phyloP scores from a whole-genome alignment of 768 basidiomycete genomes.

The Suillus fuscotomentosus region DNA sequence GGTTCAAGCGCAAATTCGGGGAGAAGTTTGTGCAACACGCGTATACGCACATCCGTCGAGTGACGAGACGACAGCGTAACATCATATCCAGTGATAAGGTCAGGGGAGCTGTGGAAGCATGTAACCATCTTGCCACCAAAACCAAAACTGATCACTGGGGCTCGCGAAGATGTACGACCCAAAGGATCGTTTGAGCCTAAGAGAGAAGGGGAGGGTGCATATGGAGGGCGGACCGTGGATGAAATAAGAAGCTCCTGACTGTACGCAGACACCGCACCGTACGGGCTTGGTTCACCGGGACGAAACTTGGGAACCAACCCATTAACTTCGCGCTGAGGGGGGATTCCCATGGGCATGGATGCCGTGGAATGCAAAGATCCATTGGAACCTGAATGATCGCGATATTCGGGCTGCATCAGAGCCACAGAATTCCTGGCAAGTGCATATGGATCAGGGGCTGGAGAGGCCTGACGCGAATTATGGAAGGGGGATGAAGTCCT shows the following conservation, averaged over 20 bases:
- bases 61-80: conserved; percentile 71
- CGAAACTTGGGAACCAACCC: conserved; percentile 23
- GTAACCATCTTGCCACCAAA: conserved; percentile 91
- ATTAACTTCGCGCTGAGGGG: conserved; percentile 25
- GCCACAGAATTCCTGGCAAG: conserved; percentile 25
- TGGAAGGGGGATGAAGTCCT: conserved; percentile 32
- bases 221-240: conserved; percentile 48
- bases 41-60: conserved; percentile 67
- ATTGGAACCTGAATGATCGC: conserved; percentile 44
- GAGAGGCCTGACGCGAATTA: conserved; percentile 17
- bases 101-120: conserved; percentile 76
- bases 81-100: conserved; percentile 72
- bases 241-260: conserved; percentile 28
- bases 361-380: conserved; percentile 38
- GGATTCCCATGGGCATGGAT: conserved; percentile 17
- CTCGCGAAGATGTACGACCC: conserved; percentile 65
- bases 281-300: conserved; percentile 17
- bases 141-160: conserved; percentile 86
- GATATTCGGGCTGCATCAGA: conserved; percentile 21
- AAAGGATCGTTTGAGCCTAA: conserved; percentile 82
- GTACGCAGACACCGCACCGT: conserved; percentile 16
- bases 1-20: conserved; percentile 61
- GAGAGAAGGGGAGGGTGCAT: conserved; percentile 84
- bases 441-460: conserved; percentile 36
- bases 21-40: conserved; percentile 64